Base-by-base conservation (phyloP, 257 asterid genomes). In the Orobanche coerulescens region DNA sequence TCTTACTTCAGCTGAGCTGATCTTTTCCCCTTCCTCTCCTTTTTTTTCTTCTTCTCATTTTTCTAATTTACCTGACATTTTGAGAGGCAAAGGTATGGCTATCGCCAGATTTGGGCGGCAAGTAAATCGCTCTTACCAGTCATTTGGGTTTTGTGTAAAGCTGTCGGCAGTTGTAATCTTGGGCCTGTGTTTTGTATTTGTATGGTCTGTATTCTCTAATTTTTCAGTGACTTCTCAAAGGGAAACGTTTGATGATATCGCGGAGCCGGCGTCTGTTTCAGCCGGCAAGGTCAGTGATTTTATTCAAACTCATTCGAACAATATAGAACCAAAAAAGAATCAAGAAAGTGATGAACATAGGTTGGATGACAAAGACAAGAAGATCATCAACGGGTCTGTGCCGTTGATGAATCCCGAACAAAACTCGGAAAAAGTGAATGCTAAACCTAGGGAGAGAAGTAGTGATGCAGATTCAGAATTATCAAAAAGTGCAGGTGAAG, bases 151-250 rank as follows among this genome's bases (percentile, higher is more conserved):
- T 67, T 67, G 74, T 73, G 75, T 83, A 34, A 90, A 87, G 77
- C 58, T 90, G 58, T 71, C 87, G 42, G 82, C 85, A 8, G 85
- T 78, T 8, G 86, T 83, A 40, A 75, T 83, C 51, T 73, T 90
- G 73, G 97, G 97, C 62, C 57, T 90, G 43, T 90, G 96, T 71
- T 90, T 90, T 79, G 78, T 90, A 4, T 61, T 83, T 43, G 83
- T 83, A 43, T 90, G 95, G 96, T 87, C 90, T 75, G 47, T 74
- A 4, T 81, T 87, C 75, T 90, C 96, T 5, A 78, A 78, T 64
- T 83, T 72, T 70, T 85, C 95, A 1, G 94, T 90, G 10, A 70
- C 82, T 40, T 83, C 81, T 54, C 94, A 81, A 59, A 80, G 97
- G 70, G 86, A 85, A 40, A 87, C 86, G 54, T 90, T 90, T 64